Base-by-base conservation (phyloP, 108 stramenopile genomes). In the Discostella stelligeroides region DNA sequence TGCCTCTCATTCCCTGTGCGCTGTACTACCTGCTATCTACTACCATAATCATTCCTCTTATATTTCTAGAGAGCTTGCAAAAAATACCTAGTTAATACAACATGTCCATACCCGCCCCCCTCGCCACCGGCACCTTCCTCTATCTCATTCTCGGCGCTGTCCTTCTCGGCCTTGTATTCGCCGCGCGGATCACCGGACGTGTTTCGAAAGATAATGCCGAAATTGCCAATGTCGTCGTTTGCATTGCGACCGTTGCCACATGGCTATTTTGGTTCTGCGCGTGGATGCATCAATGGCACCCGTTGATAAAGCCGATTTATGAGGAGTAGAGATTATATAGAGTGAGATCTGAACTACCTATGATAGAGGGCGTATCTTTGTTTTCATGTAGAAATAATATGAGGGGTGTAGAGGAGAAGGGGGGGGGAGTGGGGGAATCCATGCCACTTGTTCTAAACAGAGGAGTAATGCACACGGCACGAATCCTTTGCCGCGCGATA, bases 201-300 rank as follows among this genome's bases (percentile, higher is more conserved):
- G 40, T 95, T 17, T 75, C 68, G 72, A 90, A 90, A 82, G 91
- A 95, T 72, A 87, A 95, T 76, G 89, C 90, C 42, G 88, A 84
- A 48, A 91, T 88, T 72, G 94, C 87, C 69, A 85, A 91, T 41
- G 88, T 95, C 61, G 94, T 95, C 28, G 80, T 91, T 25, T 42
- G 77, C 15, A 88, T 92, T 67, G 73, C 87, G 17, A 80, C 77
- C 12, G 68, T 92, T 54, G 71, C 84, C 58, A 92, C 89, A 72
- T 95, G 94, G 94, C 64, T 95, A 20, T 92, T 95, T 78, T 95
- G 92, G 95, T 61, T 88, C 34, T 93, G 92, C 68, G 90, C 92
- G 15, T 93, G 92, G 90, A 79, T 95, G 86, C 95, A 95, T 80
- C 95, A 95, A 80, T 95, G 95, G 95, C 92, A 93, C 81, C 94